Percentiles rank a stretch among this genome's conserved stretches.
Evolutionary conservation across 768 basidiomycete species (phyloP).

Genomic region (Auricularia cornea): DNA sequence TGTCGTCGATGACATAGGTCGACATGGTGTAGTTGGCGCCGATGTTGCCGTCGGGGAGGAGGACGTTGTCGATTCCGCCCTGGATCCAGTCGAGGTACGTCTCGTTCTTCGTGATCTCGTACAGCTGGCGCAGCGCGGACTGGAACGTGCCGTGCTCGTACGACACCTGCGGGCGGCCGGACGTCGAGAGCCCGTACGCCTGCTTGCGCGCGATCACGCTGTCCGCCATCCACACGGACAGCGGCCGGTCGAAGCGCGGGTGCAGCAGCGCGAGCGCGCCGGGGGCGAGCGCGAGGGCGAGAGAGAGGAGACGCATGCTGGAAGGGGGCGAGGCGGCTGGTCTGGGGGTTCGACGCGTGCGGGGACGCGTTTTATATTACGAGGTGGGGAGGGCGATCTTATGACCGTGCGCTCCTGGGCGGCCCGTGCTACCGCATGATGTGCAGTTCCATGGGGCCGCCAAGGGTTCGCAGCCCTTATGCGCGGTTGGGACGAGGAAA

Average conservation of each 20-base stretch:
- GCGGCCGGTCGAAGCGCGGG: neutral
- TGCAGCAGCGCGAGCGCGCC: neutral
- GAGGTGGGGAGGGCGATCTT: too few species aligned
- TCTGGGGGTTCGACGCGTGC: too few species aligned
- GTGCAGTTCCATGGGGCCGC: too few species aligned
- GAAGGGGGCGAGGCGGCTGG: too few species aligned
- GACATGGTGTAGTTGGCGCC: slow-evolving; percentile 30
- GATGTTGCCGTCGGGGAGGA: slow-evolving; percentile 30
- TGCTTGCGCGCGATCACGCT: slow-evolving; percentile 36
- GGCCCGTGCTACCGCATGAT: too few species aligned
- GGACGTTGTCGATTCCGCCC: slow-evolving; percentile 31
- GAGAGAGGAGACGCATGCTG: too few species aligned
- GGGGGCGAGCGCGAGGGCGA: neutral
- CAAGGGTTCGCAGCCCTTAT: too few species aligned
- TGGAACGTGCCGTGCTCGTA: slow-evolving; percentile 36
- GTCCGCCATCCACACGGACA: slow-evolving; percentile 33
- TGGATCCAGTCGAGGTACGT: slow-evolving; percentile 36
- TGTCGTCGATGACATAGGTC: slow-evolving; percentile 27
- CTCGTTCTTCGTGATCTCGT: slow-evolving; percentile 32
- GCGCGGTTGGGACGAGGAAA: too few species aligned
- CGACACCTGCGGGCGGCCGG: slow-evolving; percentile 27
- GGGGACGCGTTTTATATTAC: too few species aligned
- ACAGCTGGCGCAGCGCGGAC: slow-evolving; percentile 35
- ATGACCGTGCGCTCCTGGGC: too few species aligned
- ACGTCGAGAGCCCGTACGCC: slow-evolving; percentile 31